These are phyloP conservation scores for Fraxinus paxiana DNA, from an alignment of 305 asterid genomes.

Conservation along the genomic window DNA sequence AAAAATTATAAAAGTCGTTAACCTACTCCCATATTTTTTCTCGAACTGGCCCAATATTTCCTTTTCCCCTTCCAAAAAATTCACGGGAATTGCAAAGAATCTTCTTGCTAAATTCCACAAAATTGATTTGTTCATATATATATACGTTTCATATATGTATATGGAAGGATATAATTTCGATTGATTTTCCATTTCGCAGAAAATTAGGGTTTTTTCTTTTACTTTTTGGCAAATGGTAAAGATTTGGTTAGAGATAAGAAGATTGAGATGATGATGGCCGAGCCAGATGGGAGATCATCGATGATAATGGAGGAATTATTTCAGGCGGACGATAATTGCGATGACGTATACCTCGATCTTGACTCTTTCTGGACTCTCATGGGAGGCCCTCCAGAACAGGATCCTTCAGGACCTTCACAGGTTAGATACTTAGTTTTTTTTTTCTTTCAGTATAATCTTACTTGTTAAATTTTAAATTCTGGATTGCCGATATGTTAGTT, in stretches of 20 bases:
- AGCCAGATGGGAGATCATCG: constrained; percentile 37
- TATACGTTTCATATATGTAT: constrained; percentile 6
- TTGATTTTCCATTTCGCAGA: constrained; percentile 4
- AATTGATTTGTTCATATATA: not conserved
- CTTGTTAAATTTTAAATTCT: not conserved
- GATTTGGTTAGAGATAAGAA: constrained; percentile 3
- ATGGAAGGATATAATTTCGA: constrained; percentile 10
- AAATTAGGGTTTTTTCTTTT: constrained; percentile 30
- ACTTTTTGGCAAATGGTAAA: not conserved
- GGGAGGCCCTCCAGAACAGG: constrained; percentile 22
- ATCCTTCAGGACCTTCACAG: constrained; percentile 27
- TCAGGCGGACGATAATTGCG: constrained; percentile 21
- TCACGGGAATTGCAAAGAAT: constrained; percentile 9
- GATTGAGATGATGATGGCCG: constrained; percentile 42
- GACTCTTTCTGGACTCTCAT: constrained; percentile 26
- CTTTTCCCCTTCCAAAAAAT: not conserved
- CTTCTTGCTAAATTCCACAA: constrained; percentile 1
- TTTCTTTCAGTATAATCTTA: not conserved
- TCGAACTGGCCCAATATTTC: not conserved
- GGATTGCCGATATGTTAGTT: not conserved
- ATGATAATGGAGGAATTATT: constrained; percentile 25
- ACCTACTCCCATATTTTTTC: constrained; percentile 26
- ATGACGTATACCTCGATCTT: constrained; percentile 32
- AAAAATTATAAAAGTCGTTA: constrained; percentile 25
- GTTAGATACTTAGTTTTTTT: constrained; percentile 9